Conservation (phyloP, 345 rosid genomes). For the Salix suchowensis region DNA sequence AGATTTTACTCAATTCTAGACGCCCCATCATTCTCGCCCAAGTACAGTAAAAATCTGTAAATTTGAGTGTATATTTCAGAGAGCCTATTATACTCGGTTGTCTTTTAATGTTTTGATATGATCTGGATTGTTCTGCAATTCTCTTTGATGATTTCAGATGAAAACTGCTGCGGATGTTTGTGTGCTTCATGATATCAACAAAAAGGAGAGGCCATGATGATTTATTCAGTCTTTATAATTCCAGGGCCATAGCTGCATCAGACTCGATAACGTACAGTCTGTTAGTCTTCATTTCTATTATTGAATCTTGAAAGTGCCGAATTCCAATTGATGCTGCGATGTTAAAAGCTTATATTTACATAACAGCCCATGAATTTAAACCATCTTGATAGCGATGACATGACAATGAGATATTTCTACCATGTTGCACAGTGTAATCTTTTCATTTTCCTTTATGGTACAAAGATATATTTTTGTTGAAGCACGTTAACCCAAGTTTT, state of each 20-base stretch:
- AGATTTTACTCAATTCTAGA: neutral
- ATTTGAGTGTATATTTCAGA: neutral
- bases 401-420: neutral
- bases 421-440: neutral
- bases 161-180: slow-evolving; percentile 93
- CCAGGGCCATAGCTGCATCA: neutral
- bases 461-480: neutral
- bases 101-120: neutral
- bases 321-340: neutral
- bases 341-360: neutral
- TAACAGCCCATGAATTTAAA: neutral
- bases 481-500: neutral
- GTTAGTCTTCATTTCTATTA: neutral
- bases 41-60: neutral
- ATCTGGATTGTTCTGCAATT: slow-evolving; percentile 6
- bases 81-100: neutral
- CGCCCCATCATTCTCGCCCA: neutral
- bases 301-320: neutral
- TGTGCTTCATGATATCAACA: slow-evolving; percentile 71
- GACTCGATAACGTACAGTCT: neutral
- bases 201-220: slow-evolving; percentile 24
- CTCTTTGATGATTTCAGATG: slow-evolving; percentile 47
- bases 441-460: neutral
- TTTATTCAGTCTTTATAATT: neutral
- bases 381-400: neutral